These are phyloP conservation scores for Candida verbasci DNA, from an alignment of 805 yeast species.

Conservation along the genomic window DNA sequence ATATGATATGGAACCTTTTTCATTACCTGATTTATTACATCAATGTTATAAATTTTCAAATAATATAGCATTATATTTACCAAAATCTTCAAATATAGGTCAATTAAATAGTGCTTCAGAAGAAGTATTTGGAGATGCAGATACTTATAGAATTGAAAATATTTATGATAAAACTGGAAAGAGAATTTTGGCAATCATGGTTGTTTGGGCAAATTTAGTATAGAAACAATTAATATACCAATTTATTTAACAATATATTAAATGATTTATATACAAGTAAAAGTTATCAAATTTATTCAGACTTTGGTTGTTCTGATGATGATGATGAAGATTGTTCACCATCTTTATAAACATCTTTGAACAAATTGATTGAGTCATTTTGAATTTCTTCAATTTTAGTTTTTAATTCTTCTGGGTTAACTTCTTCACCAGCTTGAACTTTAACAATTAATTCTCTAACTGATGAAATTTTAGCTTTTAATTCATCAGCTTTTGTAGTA, in stretches of 20 bases:
- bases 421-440: conserved; percentile 61
- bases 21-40: conserved; percentile 40
- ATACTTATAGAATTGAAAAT: not conserved
- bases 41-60: conserved; percentile 37
- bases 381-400: conserved; percentile 72
- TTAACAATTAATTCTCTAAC: conserved; percentile 64
- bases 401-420: conserved; percentile 60
- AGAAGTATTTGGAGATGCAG: conserved; percentile 36
- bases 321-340: too few relatives aligned
- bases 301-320: conserved; percentile 23
- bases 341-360: conserved; percentile 55
- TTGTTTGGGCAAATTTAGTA: not conserved
- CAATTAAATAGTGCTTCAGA: conserved; percentile 49
- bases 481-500: conserved; percentile 43
- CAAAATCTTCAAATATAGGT: conserved; percentile 51
- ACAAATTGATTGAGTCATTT: conserved; percentile 68
- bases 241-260: not conserved
- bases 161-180: not conserved
- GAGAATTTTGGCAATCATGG: not conserved
- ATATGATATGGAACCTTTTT: conserved; percentile 42
- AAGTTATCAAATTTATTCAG: not conserved
- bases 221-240: not conserved
- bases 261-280: conserved; percentile 3
- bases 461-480: conserved; percentile 47
- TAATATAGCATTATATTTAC: conserved; percentile 59